Evolutionary conservation across 108 stramenopile species (phyloP).

Genomic region (Skeletonema potamos): DNA sequence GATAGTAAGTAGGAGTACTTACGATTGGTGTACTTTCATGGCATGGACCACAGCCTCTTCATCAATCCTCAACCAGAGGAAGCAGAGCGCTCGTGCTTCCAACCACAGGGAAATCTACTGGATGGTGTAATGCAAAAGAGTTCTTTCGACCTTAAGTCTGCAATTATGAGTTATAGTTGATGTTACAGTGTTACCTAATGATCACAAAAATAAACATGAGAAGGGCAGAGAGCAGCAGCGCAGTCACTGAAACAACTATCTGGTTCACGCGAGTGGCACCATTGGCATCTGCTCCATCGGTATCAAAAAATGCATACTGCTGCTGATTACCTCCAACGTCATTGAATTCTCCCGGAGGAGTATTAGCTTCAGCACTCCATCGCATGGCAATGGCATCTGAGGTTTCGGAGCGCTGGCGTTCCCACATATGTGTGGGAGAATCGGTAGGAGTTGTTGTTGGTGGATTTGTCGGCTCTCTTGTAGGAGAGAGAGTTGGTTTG

Average conservation of each 20-base stretch:
- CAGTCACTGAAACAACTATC: neutral
- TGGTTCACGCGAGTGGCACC: neutral
- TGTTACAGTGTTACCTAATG: neutral
- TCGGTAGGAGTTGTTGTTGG: slow-evolving; percentile 24
- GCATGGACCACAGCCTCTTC: too few species aligned
- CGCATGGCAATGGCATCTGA: slow-evolving; percentile 10
- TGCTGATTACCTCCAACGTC: slow-evolving; percentile 39
- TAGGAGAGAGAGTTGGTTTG: slow-evolving; percentile 7
- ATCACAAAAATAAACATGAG: neutral
- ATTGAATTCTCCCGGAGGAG: slow-evolving; percentile 32
- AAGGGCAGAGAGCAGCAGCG: neutral
- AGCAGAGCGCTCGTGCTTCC: too few species aligned
- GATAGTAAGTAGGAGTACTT: too few species aligned
- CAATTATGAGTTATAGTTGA: neutral
- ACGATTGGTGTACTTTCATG: too few species aligned
- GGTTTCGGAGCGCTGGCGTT: slow-evolving; percentile 21
- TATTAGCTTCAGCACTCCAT: slow-evolving; percentile 27
- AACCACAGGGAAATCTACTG: too few species aligned
- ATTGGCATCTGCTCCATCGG: slow-evolving; percentile 1
- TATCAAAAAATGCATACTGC: slow-evolving; percentile 25
- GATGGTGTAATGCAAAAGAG: too few species aligned
- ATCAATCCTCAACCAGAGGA: too few species aligned
- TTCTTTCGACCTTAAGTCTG: too few species aligned
- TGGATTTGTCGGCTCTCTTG: neutral
- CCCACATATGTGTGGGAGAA: slow-evolving; percentile 18